Conservation (phyloP, 176 grass and related monocot genomes). For the Luzula sylvatica region DNA sequence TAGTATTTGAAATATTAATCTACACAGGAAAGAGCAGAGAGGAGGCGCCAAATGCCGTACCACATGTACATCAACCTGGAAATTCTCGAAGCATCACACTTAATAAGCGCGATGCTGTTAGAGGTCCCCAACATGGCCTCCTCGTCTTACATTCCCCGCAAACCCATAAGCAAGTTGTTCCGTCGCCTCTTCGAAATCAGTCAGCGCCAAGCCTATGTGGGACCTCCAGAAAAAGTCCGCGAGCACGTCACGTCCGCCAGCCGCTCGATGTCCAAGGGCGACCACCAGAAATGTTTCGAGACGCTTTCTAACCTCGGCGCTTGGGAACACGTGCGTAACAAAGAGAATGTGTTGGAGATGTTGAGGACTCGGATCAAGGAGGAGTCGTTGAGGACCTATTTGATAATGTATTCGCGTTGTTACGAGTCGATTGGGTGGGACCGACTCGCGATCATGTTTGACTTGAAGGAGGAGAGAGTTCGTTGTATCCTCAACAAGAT, state of each 20-base stretch:
- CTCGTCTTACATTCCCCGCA: constrained; percentile 44
- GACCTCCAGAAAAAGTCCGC: constrained; percentile 67
- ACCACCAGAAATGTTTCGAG: constrained; percentile 44
- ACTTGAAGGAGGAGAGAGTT: constrained; percentile 38
- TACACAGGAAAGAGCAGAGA: constrained; percentile 65
- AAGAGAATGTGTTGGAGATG: constrained; percentile 53
- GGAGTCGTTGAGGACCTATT: constrained; percentile 68
- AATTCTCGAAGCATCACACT: constrained; percentile 64
- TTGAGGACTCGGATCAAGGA: constrained; percentile 70
- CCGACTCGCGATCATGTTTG: constrained; percentile 68
- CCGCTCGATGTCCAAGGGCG: constrained; percentile 53
- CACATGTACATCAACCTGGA: constrained; percentile 93
- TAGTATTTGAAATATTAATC: too few relatives aligned
- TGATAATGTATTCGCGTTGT: constrained; percentile 46
- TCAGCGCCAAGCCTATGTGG: constrained; percentile 67
- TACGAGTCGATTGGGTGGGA: constrained; percentile 54
- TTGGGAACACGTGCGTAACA: constrained; percentile 68
- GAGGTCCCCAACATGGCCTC: constrained; percentile 77
- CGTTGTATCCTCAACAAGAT: constrained; percentile 68
- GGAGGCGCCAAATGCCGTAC: constrained; percentile 83
- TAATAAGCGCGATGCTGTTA: constrained; percentile 80
- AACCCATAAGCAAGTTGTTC: constrained; percentile 65
- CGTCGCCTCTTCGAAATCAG: constrained; percentile 76
- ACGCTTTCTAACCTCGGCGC: constrained; percentile 44
- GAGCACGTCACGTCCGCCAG: constrained; percentile 76